Conservation (phyloP, 495 filamentous ascomycete species). For the Diplogelasinospora grovesii region DNA sequence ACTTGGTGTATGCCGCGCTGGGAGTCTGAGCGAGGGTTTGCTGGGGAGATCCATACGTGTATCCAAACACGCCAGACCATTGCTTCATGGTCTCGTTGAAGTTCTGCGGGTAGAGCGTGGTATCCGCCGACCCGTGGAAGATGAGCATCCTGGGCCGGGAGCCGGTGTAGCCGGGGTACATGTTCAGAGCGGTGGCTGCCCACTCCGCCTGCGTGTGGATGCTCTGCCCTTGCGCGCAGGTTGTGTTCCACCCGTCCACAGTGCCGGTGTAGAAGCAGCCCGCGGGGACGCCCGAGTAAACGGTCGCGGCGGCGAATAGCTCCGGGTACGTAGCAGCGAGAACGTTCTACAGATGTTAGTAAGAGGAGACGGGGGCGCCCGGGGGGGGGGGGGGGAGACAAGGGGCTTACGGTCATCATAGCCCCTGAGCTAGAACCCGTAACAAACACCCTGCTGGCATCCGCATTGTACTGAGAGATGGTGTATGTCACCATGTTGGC, state of each 20-base stretch:
- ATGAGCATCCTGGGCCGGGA: constrained; percentile 51
- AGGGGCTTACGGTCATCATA: constrained; percentile 34
- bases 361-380: too few relatives aligned
- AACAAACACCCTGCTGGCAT: constrained; percentile 44
- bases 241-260: constrained; percentile 39
- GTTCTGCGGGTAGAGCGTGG: constrained; percentile 42
- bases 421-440: constrained; percentile 49
- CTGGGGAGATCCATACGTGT: constrained; percentile 25
- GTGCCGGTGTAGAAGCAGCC: constrained; percentile 50
- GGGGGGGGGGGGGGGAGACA: too few relatives aligned
- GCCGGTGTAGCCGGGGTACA: constrained; percentile 46
- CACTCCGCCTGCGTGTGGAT: constrained; percentile 35
- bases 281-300: constrained; percentile 54
- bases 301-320: constrained; percentile 48
- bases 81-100: constrained; percentile 47
- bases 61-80: constrained; percentile 43
- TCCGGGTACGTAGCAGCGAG: constrained; percentile 52
- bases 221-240: constrained; percentile 37
- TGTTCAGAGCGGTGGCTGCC: constrained; percentile 36
- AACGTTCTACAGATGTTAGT: too few relatives aligned
- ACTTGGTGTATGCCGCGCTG: constrained; percentile 32
- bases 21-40: constrained; percentile 25
- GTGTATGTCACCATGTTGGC: constrained; percentile 55
- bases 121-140: constrained; percentile 44
- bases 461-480: constrained; percentile 41